A percentile compares a stretch with the other conserved stretches of the same genome.
phyloP scores from a whole-genome alignment of 352 stramenopile species.

The Phytophthora cactorum region DNA sequence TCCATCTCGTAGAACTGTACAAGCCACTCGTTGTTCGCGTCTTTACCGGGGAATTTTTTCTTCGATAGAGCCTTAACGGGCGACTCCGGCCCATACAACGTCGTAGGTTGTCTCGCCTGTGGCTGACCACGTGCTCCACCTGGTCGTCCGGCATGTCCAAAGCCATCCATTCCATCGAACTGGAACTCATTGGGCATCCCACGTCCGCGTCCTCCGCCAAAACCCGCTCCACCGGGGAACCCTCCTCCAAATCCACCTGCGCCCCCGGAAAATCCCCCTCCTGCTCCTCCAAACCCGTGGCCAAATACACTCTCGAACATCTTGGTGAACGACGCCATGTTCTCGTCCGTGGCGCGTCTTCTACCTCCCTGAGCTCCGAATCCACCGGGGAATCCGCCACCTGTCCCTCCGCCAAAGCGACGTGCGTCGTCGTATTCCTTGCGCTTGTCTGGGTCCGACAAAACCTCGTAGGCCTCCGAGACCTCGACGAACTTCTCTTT shows the following conservation, averaged over 20 bases:
- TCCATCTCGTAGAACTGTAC: conserved; percentile 83
- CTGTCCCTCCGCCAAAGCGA: conserved; percentile 39
- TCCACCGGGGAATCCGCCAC: conserved; percentile 20
- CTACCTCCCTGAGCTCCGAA: conserved; percentile 34
- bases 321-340: conserved; percentile 80
- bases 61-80: conserved; percentile 61
- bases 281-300: conserved; percentile 48
- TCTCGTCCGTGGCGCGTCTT: conserved; percentile 55
- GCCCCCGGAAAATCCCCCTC: conserved; percentile 32
- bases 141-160: conserved; percentile 50
- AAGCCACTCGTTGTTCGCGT: conserved; percentile 83
- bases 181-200: conserved; percentile 76
- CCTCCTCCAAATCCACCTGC: conserved; percentile 40
- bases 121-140: conserved; percentile 12
- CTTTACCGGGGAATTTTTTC: conserved; percentile 76
- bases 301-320: conserved; percentile 92
- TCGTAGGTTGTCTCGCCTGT: conserved; percentile 33
- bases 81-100: conserved; percentile 72
- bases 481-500: conserved; percentile 94
- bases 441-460: conserved; percentile 90
- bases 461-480: conserved; percentile 92
- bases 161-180: conserved; percentile 82
- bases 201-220: conserved; percentile 11
- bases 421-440: conserved; percentile 90
- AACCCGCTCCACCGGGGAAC: conserved; percentile 29